Evolutionary conservation across 228 moss, liverwort and hornwort genomes (phyloP), one percentile per base, ranked within the genome.

Genomic region (Sphagnum fallax): DNA sequence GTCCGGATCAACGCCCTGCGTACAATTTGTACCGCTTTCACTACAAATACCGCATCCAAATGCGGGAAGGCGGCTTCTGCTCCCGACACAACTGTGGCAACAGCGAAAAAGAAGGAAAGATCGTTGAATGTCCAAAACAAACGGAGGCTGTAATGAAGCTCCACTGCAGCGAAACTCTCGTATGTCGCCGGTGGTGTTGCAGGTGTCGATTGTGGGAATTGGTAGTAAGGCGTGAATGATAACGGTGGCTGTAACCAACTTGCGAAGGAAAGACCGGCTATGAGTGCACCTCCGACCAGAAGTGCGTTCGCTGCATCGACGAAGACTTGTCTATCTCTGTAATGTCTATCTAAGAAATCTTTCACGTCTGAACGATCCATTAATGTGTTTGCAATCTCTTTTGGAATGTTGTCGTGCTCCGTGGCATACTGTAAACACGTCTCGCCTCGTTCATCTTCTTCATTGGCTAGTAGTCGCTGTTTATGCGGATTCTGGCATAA

Each of bases 241-340:
- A 66, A 68, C 6, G 79, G 74, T 62, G 79, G 79, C 67, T 83
- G 83, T n/a, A 81, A 65, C 81, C 77, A 77, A n/a, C 81, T 77
- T 16, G 64, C 68, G 60, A 76, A 75, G 4, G 75, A 75, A 16
- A 79, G 71, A 61, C 72, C 55, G 16, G 79, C 79, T 68, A 79
- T 72, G 5, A 79, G 48, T 5, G 79, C 60, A 48, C 71, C 79
- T 63, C 71, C 78, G 6, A 79, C 78, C 16, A 79, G 59, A 5
- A 79, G 62, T 6, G 78, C 74, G 50, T 79, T 79, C 32, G 75
- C 72, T 13, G 70, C 79, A 53, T 65, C 72, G 3, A 71, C 67
- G 60, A 65, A 65, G 4, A 70, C 59, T 61, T 32, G 62, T 16
- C 72, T 64, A 13, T 75, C 69, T 48, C 62, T 48, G 10, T 73